Conservation (phyloP, 805 yeast genomes). For the Tetrapisispora phaffii region DNA sequence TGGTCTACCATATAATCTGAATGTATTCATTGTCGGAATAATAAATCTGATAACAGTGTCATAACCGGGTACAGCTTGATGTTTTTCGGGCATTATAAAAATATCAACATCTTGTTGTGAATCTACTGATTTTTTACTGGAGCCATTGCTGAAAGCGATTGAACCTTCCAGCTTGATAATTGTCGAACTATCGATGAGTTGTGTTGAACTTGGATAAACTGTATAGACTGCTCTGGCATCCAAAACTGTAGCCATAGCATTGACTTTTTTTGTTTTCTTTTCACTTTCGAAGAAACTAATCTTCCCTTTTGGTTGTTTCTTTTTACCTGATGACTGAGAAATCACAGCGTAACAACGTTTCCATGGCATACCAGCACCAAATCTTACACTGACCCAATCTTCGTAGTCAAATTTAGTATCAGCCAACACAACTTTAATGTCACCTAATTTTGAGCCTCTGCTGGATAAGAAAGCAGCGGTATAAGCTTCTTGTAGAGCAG, state of each 20-base stretch:
- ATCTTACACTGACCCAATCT: slow-evolving; percentile 90
- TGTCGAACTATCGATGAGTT: slow-evolving; percentile 76
- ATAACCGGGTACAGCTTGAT: slow-evolving; percentile 59
- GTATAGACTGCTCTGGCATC: slow-evolving; percentile 71
- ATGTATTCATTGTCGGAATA: slow-evolving; percentile 61
- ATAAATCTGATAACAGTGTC: slow-evolving; percentile 66
- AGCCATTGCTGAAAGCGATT: slow-evolving; percentile 43
- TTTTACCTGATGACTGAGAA: slow-evolving; percentile 50
- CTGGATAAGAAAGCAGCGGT: slow-evolving; percentile 90
- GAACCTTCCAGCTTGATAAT: slow-evolving; percentile 83
- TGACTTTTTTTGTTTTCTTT: slow-evolving; percentile 54
- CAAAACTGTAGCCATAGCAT: slow-evolving; percentile 70
- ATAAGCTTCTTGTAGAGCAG: slow-evolving; percentile 84
- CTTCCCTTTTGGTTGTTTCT: slow-evolving; percentile 42
- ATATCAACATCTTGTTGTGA: slow-evolving; percentile 38
- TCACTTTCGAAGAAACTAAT: slow-evolving; percentile 77
- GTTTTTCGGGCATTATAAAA: slow-evolving; percentile 59
- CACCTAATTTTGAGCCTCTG: slow-evolving; percentile 80
- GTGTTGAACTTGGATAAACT: slow-evolving; percentile 79
- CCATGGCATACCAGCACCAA: slow-evolving; percentile 98
- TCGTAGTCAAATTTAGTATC: slow-evolving; percentile 80
- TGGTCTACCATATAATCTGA: slow-evolving; percentile 68
- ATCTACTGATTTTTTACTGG: slow-evolving; percentile 23
- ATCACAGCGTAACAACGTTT: slow-evolving; percentile 85
- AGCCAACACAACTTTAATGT: slow-evolving; percentile 73